Base-by-base conservation (phyloP, 805 yeast genomes). In the Tetrapisispora taiwanensis region DNA sequence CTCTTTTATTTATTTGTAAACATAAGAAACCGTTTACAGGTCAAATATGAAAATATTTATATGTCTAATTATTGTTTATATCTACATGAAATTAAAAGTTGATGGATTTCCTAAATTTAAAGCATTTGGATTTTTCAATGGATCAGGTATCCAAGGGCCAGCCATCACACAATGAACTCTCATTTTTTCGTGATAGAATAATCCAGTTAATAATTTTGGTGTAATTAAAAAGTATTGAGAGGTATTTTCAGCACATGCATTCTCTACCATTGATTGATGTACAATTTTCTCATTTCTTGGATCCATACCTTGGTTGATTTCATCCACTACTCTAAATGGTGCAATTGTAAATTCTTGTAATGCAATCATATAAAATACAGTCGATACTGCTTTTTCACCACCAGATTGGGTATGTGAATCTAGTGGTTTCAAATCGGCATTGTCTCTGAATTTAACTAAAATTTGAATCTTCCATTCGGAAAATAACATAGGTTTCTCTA, bases 291-390 rank as follows among this genome's bases (percentile, higher is more conserved):
- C 98, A 58, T 92, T 92, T 48, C 76, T 76, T 12, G 94, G 84
- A 66, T 92, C 99, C 97, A 92, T 89, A 52, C 98, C 99, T 67
- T 92, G 99, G 60, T 92, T 92, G 49, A 92, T 94, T 69, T 92
- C 99, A 65, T 92, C 99, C 7, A 92, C 96, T 3, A 90, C 89
- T 58, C 97, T 71, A 57, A 92, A 87, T 9, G 98, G 97, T 0
- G 96, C 86, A 26, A 75, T 74, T 0, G 97, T 81, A 46, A 84
- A 71, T 10, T 88, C 90, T 66, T 92, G 99, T 49, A 92, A 69
- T 1, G 97, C 81, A 71, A 92, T 84, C 58, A 92, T 75, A 59
- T 84, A 92, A 42, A 89, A 75, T 2, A 90, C 90, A 0, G 97
- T 92, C 0, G 97, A 81, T 0, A 92, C 95, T 1, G 97, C 95